Evolutionary conservation across 2,329 filamentous ascomycete species (phyloP).

Genomic region (Coleophoma crateriformis): DNA sequence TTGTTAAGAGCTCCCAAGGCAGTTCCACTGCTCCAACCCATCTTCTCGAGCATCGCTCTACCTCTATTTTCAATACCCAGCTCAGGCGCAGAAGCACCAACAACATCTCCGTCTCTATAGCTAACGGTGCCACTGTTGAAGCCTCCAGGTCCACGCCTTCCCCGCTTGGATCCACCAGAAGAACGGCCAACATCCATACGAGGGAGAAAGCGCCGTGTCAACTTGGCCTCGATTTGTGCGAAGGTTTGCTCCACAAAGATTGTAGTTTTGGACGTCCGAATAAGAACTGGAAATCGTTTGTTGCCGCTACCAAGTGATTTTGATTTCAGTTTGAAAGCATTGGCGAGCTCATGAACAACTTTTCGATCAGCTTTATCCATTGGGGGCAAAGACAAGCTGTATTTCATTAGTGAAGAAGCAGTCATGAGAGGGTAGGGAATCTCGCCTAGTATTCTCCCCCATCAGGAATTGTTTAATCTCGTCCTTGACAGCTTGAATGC

Average conservation of each 20-base stretch:
- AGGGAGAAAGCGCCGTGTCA: slow-evolving; percentile 49
- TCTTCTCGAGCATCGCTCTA: slow-evolving; percentile 85
- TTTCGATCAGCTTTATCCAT: slow-evolving; percentile 78
- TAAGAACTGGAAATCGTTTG: slow-evolving; percentile 70
- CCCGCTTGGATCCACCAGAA: slow-evolving; percentile 25
- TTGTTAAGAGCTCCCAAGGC: slow-evolving; percentile 77
- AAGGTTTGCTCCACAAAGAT: slow-evolving; percentile 54
- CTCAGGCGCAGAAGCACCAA: slow-evolving; percentile 80
- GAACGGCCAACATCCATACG: slow-evolving; percentile 38
- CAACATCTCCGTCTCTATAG: slow-evolving; percentile 80
- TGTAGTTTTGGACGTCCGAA: slow-evolving; percentile 64
- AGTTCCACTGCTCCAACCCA: slow-evolving; percentile 90
- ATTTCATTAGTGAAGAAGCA: slow-evolving; percentile 3
- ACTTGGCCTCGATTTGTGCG: slow-evolving; percentile 37
- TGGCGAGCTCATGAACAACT: slow-evolving; percentile 73
- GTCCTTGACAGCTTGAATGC: slow-evolving; percentile 60
- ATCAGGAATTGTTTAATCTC: slow-evolving; percentile 70
- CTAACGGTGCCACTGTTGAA: slow-evolving; percentile 38
- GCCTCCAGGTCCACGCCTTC: slow-evolving; percentile 23
- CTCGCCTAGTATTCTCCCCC: slow-evolving; percentile 56
- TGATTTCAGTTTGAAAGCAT: slow-evolving; percentile 71
- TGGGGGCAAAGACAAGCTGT: slow-evolving; percentile 69
- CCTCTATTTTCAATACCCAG: slow-evolving; percentile 79
- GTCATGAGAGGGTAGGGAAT: slow-evolving; percentile 2
- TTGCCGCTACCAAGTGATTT: slow-evolving; percentile 73